A percentile compares a stretch with the other conserved stretches of the same genome.
phyloP scores from a whole-genome alignment of 2,329 filamentous ascomycete species.

The Colletotrichum navitas region DNA sequence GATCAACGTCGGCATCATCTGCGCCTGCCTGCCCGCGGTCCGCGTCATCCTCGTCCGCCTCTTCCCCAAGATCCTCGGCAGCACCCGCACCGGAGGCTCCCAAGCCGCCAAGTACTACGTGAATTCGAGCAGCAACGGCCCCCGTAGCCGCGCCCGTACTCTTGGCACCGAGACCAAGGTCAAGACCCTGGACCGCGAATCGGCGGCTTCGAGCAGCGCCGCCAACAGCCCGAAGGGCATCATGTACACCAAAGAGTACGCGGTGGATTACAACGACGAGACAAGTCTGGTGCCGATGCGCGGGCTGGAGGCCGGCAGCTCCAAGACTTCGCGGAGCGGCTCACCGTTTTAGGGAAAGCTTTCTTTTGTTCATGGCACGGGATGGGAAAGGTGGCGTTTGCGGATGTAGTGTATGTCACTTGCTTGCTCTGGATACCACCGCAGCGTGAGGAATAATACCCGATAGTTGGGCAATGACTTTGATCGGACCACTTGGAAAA shows the following conservation, averaged over 20 bases:
- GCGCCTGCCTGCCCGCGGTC: slow-evolving; percentile 55
- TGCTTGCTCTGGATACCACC: slow-evolving; percentile 23
- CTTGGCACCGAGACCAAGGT: slow-evolving; percentile 38
- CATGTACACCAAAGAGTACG: slow-evolving; percentile 51
- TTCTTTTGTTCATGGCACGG: slow-evolving; percentile 8
- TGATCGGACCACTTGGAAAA: slow-evolving; percentile 3
- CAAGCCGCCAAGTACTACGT: slow-evolving; percentile 36
- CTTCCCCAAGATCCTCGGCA: slow-evolving; percentile 52
- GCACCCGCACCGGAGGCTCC: slow-evolving; percentile 45
- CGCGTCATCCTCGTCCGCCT: slow-evolving; percentile 52
- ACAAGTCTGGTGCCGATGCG: slow-evolving; percentile 49
- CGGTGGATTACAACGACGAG: slow-evolving; percentile 53
- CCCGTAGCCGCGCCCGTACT: slow-evolving; percentile 42
- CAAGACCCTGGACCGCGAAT: slow-evolving; percentile 25
- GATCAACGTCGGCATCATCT: slow-evolving; percentile 54
- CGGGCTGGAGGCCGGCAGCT: slow-evolving; percentile 43
- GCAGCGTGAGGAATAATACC: slow-evolving; percentile 18
- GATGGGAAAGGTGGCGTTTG: slow-evolving; percentile 7
- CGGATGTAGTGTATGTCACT: slow-evolving; percentile 20
- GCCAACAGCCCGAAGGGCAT: slow-evolving; percentile 45
- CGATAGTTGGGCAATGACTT: slow-evolving; percentile 7
- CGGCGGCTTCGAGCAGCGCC: slow-evolving; percentile 8
- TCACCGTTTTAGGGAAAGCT: slow-evolving; percentile 25
- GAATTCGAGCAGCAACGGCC: slow-evolving; percentile 24
- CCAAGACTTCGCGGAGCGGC: slow-evolving; percentile 30